Conservation (phyloP, 768 basidiomycete genomes). For the Phaeolepiota aurea region DNA sequence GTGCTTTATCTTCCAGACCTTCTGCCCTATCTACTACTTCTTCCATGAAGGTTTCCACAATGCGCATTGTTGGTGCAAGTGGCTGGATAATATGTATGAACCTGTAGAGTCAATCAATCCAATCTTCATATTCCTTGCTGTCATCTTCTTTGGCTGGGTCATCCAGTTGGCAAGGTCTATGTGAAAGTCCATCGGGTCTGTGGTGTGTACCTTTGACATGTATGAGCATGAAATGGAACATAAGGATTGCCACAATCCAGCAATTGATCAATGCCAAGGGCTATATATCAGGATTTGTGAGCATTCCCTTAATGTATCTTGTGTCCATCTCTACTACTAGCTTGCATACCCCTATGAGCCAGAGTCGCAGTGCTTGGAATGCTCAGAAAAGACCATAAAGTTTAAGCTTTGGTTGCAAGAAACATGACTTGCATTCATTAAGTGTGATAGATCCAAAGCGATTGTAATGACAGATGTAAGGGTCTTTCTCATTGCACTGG, state of each 20-base stretch:
- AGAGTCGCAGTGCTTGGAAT: not conserved
- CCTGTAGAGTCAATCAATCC: not conserved
- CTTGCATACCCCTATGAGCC: not conserved
- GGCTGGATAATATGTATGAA: not conserved
- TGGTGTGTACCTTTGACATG: not conserved
- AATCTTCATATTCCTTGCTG: conserved; percentile 5
- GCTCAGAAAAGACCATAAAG: conserved; percentile 10
- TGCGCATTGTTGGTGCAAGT: not conserved
- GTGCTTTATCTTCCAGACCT: not conserved
- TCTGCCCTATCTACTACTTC: too few species aligned
- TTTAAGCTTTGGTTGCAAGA: conserved; percentile 13
- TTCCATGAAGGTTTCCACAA: too few species aligned
- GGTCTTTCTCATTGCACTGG: too few species aligned
- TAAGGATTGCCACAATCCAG: not conserved
- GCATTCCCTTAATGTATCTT: not conserved
- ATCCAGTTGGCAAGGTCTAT: not conserved
- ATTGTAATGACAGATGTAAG: conserved; percentile 19
- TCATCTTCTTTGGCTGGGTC: not conserved
- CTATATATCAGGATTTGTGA: not conserved
- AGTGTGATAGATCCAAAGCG: too few species aligned
- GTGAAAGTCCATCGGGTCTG: not conserved
- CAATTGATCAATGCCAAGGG: not conserved
- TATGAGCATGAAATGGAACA: not conserved
- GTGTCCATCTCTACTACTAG: not conserved
- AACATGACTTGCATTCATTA: conserved; percentile 7